Conservation (phyloP, 495 filamentous ascomycete species). For the Penicillium canariense region DNA sequence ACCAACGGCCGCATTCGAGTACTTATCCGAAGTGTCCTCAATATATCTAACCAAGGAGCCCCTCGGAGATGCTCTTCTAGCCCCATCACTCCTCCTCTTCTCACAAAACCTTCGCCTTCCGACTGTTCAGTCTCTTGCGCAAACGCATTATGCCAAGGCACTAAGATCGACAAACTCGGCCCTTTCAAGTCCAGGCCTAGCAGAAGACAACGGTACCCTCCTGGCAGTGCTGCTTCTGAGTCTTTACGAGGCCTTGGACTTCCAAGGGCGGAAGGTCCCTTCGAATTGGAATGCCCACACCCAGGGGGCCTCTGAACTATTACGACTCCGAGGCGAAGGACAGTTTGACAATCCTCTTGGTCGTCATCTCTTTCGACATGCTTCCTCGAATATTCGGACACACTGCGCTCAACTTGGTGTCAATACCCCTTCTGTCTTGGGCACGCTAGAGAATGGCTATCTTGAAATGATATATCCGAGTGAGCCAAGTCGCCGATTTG, state of each 20-base stretch:
- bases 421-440: not conserved
- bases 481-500: not conserved
- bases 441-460: not conserved
- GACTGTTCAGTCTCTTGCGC: not conserved
- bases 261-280: not conserved
- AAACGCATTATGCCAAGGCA: not conserved
- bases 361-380: not conserved
- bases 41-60: not conserved
- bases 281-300: conserved; percentile 1
- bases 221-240: not conserved
- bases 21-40: not conserved
- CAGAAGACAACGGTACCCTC: not conserved
- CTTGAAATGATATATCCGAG: not conserved
- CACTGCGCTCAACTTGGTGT: conserved; percentile 1
- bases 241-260: not conserved
- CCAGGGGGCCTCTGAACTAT: not conserved
- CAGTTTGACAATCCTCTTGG: not conserved
- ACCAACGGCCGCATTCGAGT: not conserved
- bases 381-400: not conserved
- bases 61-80: not conserved
- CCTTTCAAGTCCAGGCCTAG: not conserved
- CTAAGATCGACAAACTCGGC: not conserved
- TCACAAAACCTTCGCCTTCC: not conserved
- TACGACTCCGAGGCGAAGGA: not conserved
- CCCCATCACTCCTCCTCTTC: not conserved